Percentiles rank a stretch among this genome's conserved stretches.
These are phyloP conservation scores for Aspergillus floridensis DNA, from an alignment of 2,329 filamentous ascomycete species.

Conservation along the genomic window DNA sequence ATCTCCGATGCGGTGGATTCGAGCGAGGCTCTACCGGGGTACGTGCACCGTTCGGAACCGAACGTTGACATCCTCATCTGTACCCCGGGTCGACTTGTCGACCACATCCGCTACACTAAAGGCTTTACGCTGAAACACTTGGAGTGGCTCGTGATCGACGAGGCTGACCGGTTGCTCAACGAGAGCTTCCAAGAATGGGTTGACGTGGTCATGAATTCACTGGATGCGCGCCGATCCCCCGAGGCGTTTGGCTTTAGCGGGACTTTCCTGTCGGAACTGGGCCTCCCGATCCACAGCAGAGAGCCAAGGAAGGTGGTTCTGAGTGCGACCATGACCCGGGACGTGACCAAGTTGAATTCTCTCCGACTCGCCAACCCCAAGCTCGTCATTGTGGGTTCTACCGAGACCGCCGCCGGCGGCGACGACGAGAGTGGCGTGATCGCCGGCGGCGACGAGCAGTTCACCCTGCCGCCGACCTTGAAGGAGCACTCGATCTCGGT, in stretches of 20 bases:
- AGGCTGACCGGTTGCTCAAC: constrained; percentile 86
- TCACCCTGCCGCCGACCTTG: constrained; percentile 62
- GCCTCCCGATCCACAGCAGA: constrained; percentile 38
- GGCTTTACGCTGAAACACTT: constrained; percentile 77
- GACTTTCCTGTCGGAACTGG: constrained; percentile 34
- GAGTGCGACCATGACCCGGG: constrained; percentile 87
- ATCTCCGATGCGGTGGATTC: constrained; percentile 43
- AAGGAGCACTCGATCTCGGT: constrained; percentile 67
- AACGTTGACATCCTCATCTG: constrained; percentile 86
- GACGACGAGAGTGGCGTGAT: constrained; percentile 23
- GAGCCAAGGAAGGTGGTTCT: constrained; percentile 76
- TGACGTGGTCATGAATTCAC: constrained; percentile 60
- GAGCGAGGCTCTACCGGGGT: constrained; percentile 52
- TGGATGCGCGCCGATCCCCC: constrained; percentile 54
- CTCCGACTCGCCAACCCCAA: constrained; percentile 71
- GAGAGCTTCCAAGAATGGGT: constrained; percentile 94
- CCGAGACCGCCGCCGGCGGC: constrained; percentile 23
- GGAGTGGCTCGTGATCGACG: constrained; percentile 87
- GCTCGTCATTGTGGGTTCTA: constrained; percentile 70
- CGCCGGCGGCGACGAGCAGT: constrained; percentile 36
- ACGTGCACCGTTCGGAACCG: constrained; percentile 65
- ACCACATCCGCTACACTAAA: constrained; percentile 79
- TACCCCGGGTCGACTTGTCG: constrained; percentile 86
- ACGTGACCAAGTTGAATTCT: constrained; percentile 74
- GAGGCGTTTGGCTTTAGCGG: constrained; percentile 47